Percentiles rank a stretch among this genome's conserved stretches.
Conservation (phyloP, 148 eudicot genomes). For the Beta vulgaris region DNA sequence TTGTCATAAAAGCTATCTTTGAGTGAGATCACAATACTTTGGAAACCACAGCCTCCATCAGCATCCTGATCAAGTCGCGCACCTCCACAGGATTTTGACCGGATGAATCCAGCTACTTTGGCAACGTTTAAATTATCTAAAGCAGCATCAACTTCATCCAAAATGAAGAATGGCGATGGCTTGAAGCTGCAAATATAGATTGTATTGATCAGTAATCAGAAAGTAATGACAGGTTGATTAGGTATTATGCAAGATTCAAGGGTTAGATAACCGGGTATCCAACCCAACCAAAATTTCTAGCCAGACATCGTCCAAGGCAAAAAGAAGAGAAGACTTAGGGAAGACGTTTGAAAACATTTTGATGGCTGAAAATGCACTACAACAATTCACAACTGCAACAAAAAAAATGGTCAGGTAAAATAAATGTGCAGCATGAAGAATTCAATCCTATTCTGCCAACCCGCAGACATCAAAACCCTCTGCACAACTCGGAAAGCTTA, state of each 20-base stretch:
- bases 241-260: too few species aligned
- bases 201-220: not conserved
- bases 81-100: slow-evolving; percentile 86
- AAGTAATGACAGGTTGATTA: not conserved
- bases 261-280: too few species aligned
- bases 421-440: not conserved
- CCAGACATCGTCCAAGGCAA: too few species aligned
- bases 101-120: slow-evolving; percentile 93
- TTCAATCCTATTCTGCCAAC: not conserved
- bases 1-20: slow-evolving; percentile 96
- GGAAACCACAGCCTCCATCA: slow-evolving; percentile 74
- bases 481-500: not conserved
- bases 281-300: too few species aligned
- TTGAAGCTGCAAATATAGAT: slow-evolving; percentile 48
- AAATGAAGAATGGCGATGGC: slow-evolving; percentile 95
- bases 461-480: not conserved
- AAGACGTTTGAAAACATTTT: not conserved
- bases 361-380: not conserved
- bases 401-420: not conserved
- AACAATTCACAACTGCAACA: not conserved
- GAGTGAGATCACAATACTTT: slow-evolving; percentile 95
- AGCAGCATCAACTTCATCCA: slow-evolving; percentile 99
- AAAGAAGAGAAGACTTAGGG: not conserved
- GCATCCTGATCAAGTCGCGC: slow-evolving; percentile 45
- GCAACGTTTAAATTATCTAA: slow-evolving; percentile 93